These are phyloP conservation scores for Trypanosoma grayi DNA, from an alignment of 208 protist species.

Conservation along the genomic window DNA sequence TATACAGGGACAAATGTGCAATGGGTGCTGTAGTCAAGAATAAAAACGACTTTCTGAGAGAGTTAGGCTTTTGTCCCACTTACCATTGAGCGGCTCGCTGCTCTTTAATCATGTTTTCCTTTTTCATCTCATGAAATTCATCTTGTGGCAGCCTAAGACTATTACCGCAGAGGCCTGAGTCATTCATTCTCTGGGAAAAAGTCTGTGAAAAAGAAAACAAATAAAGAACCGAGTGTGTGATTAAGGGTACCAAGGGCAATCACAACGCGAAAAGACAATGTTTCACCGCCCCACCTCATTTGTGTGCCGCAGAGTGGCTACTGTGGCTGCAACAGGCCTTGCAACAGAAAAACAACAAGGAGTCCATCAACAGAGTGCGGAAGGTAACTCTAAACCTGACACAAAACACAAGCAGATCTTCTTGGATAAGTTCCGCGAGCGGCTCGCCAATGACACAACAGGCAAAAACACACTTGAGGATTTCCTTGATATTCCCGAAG, in stretches of 20 bases:
- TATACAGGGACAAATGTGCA: neutral
- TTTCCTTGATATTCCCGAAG: constrained; percentile 79
- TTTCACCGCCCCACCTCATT: neutral
- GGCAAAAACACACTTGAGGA: constrained; percentile 74
- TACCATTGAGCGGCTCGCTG: too few species aligned
- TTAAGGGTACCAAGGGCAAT: too few species aligned
- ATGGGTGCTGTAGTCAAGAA: too few species aligned
- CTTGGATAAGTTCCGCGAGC: constrained; percentile 67
- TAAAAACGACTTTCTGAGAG: too few species aligned
- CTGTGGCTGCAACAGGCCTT: constrained; percentile 16
- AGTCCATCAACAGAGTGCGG: neutral
- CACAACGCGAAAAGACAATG: too few species aligned
- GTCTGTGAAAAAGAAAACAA: too few species aligned
- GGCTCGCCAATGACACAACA: constrained; percentile 55
- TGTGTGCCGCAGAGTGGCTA: constrained; percentile 17
- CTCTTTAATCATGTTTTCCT: too few species aligned
- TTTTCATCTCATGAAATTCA: too few species aligned
- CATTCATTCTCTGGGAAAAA: too few species aligned
- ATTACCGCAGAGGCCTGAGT: too few species aligned
- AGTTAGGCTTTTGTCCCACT: too few species aligned
- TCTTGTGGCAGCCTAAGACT: too few species aligned
- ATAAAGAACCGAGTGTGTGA: neutral
- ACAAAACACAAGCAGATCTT: constrained; percentile 73
- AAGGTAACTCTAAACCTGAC: constrained; percentile 39
- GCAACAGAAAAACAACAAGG: neutral